These are phyloP conservation scores for Hymenoscyphus repandus DNA, from an alignment of 2,329 filamentous ascomycete species.

Conservation along the genomic window DNA sequence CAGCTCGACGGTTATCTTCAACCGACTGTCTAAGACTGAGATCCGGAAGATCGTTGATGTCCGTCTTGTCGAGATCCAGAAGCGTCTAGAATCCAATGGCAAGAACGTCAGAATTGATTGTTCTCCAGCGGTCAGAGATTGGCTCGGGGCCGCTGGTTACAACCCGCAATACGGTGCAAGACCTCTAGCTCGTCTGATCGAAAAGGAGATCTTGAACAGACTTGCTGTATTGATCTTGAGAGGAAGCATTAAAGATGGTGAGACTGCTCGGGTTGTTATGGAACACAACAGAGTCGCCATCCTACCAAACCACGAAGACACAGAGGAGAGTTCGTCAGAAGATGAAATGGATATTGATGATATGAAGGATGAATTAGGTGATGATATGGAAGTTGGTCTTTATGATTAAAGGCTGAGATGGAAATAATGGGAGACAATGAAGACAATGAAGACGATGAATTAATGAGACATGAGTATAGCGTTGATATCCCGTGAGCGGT, in stretches of 20 bases:
- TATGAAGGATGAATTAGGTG: conserved; percentile 51
- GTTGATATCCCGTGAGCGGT: too few species aligned
- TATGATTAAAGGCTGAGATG: conserved; percentile 32
- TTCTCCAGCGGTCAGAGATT: conserved; percentile 82
- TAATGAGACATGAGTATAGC: too few species aligned
- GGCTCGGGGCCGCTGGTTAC: conserved; percentile 86
- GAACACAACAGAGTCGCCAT: conserved; percentile 76
- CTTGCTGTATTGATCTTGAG: conserved; percentile 87
- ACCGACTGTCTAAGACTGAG: conserved; percentile 82
- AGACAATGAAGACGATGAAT: too few species aligned
- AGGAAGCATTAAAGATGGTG: conserved; percentile 79
- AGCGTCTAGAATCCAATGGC: conserved; percentile 77
- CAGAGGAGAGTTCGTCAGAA: conserved; percentile 64
- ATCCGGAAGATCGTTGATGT: conserved; percentile 96
- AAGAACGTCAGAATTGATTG: conserved; percentile 83
- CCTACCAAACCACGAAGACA: conserved; percentile 76
- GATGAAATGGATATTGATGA: conserved; percentile 59
- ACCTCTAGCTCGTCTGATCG: conserved; percentile 82
- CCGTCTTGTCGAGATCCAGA: conserved; percentile 82
- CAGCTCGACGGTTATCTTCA: conserved; percentile 95
- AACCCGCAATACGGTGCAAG: conserved; percentile 92
- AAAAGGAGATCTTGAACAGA: conserved; percentile 94
- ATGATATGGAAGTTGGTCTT: conserved; percentile 57
- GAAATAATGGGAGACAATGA: neutral
- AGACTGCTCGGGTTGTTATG: conserved; percentile 73